A percentile compares a stretch with the other conserved stretches of the same genome.
Conservation (phyloP, 495 filamentous ascomycete genomes). For the Penicillium riverlandense region DNA sequence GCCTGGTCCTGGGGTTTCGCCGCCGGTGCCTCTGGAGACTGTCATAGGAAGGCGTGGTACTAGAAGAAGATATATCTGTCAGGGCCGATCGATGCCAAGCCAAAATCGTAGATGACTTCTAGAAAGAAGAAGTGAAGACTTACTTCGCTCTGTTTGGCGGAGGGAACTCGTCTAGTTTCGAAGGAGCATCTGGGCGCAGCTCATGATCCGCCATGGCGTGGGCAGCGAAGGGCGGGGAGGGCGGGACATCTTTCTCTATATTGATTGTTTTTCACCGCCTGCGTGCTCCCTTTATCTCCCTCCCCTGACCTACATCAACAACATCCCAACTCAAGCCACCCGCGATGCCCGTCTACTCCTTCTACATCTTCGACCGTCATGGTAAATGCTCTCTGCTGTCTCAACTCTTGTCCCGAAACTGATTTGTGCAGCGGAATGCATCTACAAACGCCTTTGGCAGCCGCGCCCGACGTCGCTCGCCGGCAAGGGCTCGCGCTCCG, state of each 20-base stretch:
- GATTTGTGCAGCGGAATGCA: constrained; percentile 71
- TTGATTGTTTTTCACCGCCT: constrained; percentile 18
- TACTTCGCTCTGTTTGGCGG: no score
- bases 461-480: constrained; percentile 38
- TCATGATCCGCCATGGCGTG: no score
- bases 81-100: background rate
- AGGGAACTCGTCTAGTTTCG: no score
- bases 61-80: constrained; percentile 7
- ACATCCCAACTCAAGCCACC: background rate
- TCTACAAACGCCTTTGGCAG: constrained; percentile 83
- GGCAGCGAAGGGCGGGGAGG: no score
- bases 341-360: constrained; percentile 87
- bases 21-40: constrained; percentile 71
- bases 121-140: no score
- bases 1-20: constrained; percentile 61
- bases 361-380: constrained; percentile 98
- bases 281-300: no score
- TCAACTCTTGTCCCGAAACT: background rate
- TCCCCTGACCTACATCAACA: constrained; percentile 21
- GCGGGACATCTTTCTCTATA: background rate
- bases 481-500: constrained; percentile 33
- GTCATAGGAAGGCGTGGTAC: constrained; percentile 47
- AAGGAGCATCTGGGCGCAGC: no score
- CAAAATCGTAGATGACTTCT: no score
- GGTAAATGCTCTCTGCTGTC: constrained; percentile 51